phyloP scores from a whole-genome alignment of 257 asterid species.

The Ilex asprella region DNA sequence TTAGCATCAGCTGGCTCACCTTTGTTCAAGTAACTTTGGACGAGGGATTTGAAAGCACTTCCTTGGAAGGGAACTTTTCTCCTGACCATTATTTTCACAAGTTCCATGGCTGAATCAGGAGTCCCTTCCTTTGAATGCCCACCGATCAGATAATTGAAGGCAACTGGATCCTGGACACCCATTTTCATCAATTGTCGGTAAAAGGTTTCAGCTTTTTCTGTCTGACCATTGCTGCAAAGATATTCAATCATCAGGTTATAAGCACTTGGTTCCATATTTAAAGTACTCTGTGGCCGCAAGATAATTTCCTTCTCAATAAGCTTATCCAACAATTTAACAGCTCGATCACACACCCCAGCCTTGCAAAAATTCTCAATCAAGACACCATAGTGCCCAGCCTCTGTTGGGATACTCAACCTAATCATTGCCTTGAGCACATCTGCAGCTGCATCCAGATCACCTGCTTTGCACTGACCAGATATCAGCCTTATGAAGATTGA shows the following conservation, averaged over 20 bases:
- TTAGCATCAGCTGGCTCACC: conserved; percentile 82
- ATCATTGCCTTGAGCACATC: conserved; percentile 80
- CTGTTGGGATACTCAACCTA: conserved; percentile 70
- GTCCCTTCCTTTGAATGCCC: conserved; percentile 79
- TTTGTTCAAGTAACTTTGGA: conserved; percentile 59
- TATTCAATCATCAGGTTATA: conserved; percentile 68
- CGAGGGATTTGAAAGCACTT: conserved; percentile 54
- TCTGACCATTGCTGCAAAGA: conserved; percentile 72
- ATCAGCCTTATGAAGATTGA: conserved; percentile 54
- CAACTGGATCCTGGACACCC: conserved; percentile 72
- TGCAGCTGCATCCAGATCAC: conserved; percentile 70
- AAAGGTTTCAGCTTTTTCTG: conserved; percentile 73
- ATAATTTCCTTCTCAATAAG: conserved; percentile 76
- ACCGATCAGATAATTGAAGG: conserved; percentile 52
- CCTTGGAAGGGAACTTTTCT: conserved; percentile 51
- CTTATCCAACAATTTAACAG: conserved; percentile 63
- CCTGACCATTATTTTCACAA: conserved; percentile 66
- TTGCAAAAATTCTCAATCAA: conserved; percentile 77
- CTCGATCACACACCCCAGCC: conserved; percentile 59
- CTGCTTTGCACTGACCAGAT: conserved; percentile 63
- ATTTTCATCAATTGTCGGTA: conserved; percentile 86
- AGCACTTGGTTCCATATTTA: conserved; percentile 66
- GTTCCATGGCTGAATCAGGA: conserved; percentile 67
- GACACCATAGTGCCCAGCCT: conserved; percentile 90
- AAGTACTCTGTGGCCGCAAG: conserved; percentile 52